phyloP scores from a whole-genome alignment of 176 grass and related monocot species.

The Aegilops tauschii region DNA sequence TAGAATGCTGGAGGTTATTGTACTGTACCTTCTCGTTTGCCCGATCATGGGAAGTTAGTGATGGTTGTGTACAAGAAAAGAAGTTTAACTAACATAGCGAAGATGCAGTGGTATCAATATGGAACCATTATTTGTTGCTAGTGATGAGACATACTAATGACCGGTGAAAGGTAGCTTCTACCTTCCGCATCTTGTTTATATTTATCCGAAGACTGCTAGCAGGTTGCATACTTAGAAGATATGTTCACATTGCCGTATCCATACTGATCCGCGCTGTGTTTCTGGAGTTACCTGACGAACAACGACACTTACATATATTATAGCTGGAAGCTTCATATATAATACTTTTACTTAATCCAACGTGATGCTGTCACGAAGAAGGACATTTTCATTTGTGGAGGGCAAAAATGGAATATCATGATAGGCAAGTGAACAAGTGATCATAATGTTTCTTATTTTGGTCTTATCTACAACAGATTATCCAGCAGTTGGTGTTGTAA shows the following conservation, averaged over 20 bases:
- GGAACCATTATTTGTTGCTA: slow-evolving; percentile 28
- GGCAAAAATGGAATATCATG: slow-evolving; percentile 9
- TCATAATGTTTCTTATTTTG: slow-evolving; percentile 22
- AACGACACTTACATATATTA: slow-evolving; percentile 30
- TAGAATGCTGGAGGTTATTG: not conserved
- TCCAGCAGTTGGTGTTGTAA: slow-evolving; percentile 12
- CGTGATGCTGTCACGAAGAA: slow-evolving; percentile 32
- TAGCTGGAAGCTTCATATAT: slow-evolving; percentile 48
- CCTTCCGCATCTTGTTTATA: slow-evolving; percentile 53
- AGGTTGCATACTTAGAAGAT: slow-evolving; percentile 49
- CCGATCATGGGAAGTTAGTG: slow-evolving; percentile 50
- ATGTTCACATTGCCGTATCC: slow-evolving; percentile 53
- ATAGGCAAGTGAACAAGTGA: slow-evolving; percentile 6
- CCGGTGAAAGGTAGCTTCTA: slow-evolving; percentile 56
- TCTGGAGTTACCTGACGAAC: slow-evolving; percentile 42
- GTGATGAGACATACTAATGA: slow-evolving; percentile 25
- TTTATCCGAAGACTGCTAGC: slow-evolving; percentile 30
- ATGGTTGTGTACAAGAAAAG: slow-evolving; percentile 65
- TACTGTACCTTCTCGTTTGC: slow-evolving; percentile 22
- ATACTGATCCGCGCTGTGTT: slow-evolving; percentile 50
- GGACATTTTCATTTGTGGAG: slow-evolving; percentile 27
- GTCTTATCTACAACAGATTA: not conserved
- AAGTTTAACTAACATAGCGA: slow-evolving; percentile 62
- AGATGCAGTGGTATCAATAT: slow-evolving; percentile 11
- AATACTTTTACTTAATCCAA: slow-evolving; percentile 38